These are phyloP conservation scores for Zanthoxylum bungeanum DNA, from an alignment of 345 rosid species.

Conservation along the genomic window DNA sequence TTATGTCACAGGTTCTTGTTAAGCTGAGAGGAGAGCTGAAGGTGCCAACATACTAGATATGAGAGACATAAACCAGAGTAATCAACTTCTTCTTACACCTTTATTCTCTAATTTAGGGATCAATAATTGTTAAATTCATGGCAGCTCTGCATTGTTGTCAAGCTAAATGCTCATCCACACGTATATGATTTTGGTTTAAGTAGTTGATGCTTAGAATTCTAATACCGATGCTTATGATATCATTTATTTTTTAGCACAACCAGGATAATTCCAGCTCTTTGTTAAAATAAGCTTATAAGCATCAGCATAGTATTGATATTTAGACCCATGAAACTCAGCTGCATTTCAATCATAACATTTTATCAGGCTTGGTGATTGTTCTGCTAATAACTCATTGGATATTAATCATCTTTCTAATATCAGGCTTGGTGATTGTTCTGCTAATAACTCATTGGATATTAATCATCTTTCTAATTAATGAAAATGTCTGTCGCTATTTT, in stretches of 20 bases:
- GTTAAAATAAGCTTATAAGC: not conserved
- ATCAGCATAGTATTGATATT: not conserved
- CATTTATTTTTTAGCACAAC: not conserved
- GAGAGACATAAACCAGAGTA: constrained; percentile 32
- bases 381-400: not conserved
- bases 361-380: not conserved
- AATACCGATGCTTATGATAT: not conserved
- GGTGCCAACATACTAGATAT: not conserved
- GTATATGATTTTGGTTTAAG: not conserved
- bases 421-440: not conserved
- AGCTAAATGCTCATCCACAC: not conserved
- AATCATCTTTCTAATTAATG: not conserved
- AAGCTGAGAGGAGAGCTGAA: constrained; percentile 21
- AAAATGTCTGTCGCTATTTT: not conserved
- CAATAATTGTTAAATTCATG: not conserved
- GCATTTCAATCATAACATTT: not conserved
- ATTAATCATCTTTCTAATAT: not conserved
- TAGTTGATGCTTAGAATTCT: not conserved
- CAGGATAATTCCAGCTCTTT: not conserved
- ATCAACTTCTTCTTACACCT: constrained; percentile 7
- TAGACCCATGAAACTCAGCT: not conserved
- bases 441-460: not conserved
- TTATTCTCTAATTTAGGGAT: not conserved
- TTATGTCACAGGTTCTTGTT: constrained; percentile 9
- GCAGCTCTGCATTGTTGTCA: not conserved